Conservation (phyloP, 805 yeast species). For the Ogataea nitratoaversa region DNA sequence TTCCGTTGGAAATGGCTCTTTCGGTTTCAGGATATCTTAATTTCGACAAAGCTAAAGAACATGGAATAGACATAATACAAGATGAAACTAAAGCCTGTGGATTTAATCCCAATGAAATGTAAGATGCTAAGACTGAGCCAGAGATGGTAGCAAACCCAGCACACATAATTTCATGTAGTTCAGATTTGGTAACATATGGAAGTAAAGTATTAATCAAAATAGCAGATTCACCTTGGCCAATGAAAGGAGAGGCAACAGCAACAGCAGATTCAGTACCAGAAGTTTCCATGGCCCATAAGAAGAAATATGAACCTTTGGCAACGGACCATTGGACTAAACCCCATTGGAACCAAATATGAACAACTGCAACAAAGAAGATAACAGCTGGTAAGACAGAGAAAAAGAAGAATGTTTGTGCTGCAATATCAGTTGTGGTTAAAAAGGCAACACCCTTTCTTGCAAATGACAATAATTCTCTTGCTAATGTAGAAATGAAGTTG, state of each 20-base stretch:
- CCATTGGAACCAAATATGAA: slow-evolving; percentile 56
- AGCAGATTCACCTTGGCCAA: slow-evolving; percentile 65
- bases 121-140: slow-evolving; percentile 59
- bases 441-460: slow-evolving; percentile 62
- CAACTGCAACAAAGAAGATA: slow-evolving; percentile 58
- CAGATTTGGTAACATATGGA: slow-evolving; percentile 56
- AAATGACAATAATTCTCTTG: slow-evolving; percentile 52
- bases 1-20: slow-evolving; percentile 46
- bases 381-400: slow-evolving; percentile 60
- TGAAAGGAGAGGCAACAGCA: slow-evolving; percentile 64
- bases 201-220: slow-evolving; percentile 55
- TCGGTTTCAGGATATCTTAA: slow-evolving; percentile 58
- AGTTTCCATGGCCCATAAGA: slow-evolving; percentile 55
- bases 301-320: slow-evolving; percentile 51
- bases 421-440: slow-evolving; percentile 39
- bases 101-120: slow-evolving; percentile 58
- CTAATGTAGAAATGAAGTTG: slow-evolving; percentile 54
- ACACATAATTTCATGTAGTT: slow-evolving; percentile 57
- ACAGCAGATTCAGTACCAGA: slow-evolving; percentile 65
- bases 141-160: slow-evolving; percentile 64
- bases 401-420: slow-evolving; percentile 44
- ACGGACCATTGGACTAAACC: slow-evolving; percentile 60
- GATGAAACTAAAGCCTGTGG: slow-evolving; percentile 61
- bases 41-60: slow-evolving; percentile 56
- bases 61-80: slow-evolving; percentile 68